phyloP scores from a whole-genome alignment of 1,284 basidiomycete species.

The Malassezia slooffiae region DNA sequence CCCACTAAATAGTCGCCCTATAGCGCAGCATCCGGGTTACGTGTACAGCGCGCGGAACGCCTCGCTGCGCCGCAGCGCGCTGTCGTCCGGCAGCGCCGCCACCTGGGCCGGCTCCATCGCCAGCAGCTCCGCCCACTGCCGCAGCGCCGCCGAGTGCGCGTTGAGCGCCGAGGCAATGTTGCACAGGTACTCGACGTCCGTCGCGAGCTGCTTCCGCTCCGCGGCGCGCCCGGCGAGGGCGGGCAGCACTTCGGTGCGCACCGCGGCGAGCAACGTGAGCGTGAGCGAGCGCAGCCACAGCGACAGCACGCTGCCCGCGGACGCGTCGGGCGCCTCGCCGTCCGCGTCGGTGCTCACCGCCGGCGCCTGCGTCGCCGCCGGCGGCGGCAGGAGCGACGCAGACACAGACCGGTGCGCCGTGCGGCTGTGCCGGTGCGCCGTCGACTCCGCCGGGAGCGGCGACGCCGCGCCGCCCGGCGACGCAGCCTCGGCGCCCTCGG shows the following conservation, averaged over 20 bases:
- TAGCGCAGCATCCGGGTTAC: not conserved
- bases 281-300: constrained; percentile 70
- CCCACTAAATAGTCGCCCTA: no score
- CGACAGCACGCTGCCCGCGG: constrained; percentile 59
- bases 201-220: constrained; percentile 71
- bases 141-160: constrained; percentile 12
- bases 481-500: no score
- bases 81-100: not conserved
- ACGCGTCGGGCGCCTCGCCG: not conserved
- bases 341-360: not conserved
- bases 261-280: constrained; percentile 59
- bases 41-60: constrained; percentile 3
- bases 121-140: constrained; percentile 12
- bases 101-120: not conserved
- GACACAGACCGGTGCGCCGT: constrained; percentile 5
- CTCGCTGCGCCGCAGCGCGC: constrained; percentile 1
- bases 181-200: constrained; percentile 73
- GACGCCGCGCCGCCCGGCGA: no score
- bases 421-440: not conserved
- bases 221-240: constrained; percentile 54
- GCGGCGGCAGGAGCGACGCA: constrained; percentile 2
- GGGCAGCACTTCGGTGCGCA: constrained; percentile 51
- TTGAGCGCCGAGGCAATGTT: constrained; percentile 83
- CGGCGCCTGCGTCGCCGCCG: not conserved
- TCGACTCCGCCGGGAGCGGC: no score